Conservation (phyloP, 805 yeast genomes). For the Candida railenensis region DNA sequence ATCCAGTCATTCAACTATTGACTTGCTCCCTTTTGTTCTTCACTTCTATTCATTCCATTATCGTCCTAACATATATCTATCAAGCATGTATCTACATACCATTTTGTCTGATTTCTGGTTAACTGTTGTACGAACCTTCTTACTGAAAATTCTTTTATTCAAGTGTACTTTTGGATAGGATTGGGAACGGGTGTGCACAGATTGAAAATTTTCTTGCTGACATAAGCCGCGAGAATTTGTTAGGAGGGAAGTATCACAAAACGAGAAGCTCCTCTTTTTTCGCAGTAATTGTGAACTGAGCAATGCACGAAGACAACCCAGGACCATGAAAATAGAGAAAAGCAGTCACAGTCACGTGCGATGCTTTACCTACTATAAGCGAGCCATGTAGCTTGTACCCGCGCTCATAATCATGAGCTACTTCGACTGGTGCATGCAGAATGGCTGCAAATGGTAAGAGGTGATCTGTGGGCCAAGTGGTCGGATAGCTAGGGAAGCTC, state of each 20-base stretch:
- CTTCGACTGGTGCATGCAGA: no score
- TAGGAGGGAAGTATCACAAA: not conserved
- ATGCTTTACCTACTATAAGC: no score
- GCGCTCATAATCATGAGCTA: not conserved
- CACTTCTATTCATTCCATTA: not conserved
- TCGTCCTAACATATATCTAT: not conserved
- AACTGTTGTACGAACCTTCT: not conserved
- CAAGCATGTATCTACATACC: conserved; percentile 6
- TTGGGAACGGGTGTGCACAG: conserved; percentile 6
- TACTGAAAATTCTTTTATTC: conserved; percentile 5
- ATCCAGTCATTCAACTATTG: not conserved
- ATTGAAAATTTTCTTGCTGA: conserved; percentile 7
- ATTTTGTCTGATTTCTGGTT: conserved; percentile 6
- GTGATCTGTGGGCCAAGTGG: no score
- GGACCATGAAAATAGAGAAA: no score
- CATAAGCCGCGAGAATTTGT: not conserved
- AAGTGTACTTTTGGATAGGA: not conserved
- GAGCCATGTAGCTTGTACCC: no score
- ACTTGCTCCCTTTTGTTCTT: not conserved
- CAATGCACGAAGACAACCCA: not conserved
- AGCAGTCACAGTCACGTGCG: conserved; percentile 7
- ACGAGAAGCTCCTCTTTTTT: not conserved
- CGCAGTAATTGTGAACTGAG: not conserved
- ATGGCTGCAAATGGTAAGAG: not conserved
- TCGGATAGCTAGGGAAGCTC: no score